A percentile compares a stretch with the other conserved stretches of the same genome.
Conservation (phyloP, 2,329 filamentous ascomycete genomes). For the Botrytis sinoallii region DNA sequence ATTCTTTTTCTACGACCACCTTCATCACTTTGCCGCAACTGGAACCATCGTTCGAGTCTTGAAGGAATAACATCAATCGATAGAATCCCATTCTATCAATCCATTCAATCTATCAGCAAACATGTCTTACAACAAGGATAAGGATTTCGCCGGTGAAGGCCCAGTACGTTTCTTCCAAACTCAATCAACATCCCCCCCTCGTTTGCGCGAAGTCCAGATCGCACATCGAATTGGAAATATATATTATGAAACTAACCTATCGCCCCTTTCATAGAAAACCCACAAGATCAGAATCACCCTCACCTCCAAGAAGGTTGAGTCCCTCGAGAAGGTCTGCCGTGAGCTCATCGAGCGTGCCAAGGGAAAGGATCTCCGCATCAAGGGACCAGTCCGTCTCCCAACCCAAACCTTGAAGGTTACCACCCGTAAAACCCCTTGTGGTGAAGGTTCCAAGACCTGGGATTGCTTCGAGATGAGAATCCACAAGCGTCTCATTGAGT, state of each 20-base stretch:
- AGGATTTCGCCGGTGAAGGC: conserved; percentile 80
- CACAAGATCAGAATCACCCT: conserved; percentile 99
- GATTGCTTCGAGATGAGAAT: conserved; percentile 99
- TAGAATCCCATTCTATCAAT: conserved; percentile 13
- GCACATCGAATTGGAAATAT: neutral
- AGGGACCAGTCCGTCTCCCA: conserved; percentile 95
- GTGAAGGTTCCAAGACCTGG: conserved; percentile 99
- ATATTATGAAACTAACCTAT: conserved; percentile 12
- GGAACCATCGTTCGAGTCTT: conserved; percentile 70
- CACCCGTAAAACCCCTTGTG: conserved; percentile 95
- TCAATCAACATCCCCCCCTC: neutral
- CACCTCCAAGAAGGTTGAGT: conserved; percentile 88
- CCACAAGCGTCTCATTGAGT: conserved; percentile 97
- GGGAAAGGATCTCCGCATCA: conserved; percentile 96
- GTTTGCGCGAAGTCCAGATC: neutral
- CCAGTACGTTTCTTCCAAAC: conserved; percentile 60
- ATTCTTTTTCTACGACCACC: conserved; percentile 37
- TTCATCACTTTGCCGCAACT: conserved; percentile 82
- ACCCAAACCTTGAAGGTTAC: conserved; percentile 84
- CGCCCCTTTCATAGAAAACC: conserved; percentile 63
- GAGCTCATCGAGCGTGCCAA: conserved; percentile 99
- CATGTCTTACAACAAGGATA: conserved; percentile 98
- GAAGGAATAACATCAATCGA: conserved; percentile 53
- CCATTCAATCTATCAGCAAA: conserved; percentile 38
- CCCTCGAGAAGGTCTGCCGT: conserved; percentile 96